Percentiles rank a stretch among this genome's conserved stretches.
phyloP scores from a whole-genome alignment of 768 basidiomycete genomes.

The Hemileccinum impolitum region DNA sequence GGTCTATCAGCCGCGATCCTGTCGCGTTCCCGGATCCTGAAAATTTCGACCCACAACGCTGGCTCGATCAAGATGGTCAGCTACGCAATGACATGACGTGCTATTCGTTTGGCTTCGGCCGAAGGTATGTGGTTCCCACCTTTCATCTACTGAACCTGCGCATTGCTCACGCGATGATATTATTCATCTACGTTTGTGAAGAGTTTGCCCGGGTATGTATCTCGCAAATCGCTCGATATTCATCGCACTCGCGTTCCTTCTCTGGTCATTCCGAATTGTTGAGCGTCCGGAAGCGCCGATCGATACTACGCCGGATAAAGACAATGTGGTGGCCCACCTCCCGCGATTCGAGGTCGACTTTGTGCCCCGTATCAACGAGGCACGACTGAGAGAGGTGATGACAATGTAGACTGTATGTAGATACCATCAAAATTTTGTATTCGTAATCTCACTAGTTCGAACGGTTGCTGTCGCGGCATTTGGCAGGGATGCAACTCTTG shows the following conservation, averaged over 20 bases:
- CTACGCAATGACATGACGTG: conserved; percentile 45
- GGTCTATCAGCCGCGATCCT: conserved; percentile 56
- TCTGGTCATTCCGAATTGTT: conserved; percentile 59
- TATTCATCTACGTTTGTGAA: conserved; percentile 4
- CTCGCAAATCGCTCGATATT: conserved; percentile 52
- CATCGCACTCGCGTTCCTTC: conserved; percentile 53
- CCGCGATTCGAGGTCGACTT: conserved; percentile 54
- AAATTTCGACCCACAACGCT: conserved; percentile 53
- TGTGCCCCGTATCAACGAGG: conserved; percentile 37
- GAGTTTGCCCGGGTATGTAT: conserved; percentile 62
- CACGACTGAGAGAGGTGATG: conserved; percentile 17
- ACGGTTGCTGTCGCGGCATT: too few species aligned
- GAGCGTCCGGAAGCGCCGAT: conserved; percentile 48
- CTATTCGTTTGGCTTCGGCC: conserved; percentile 54
- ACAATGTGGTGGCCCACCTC: conserved; percentile 55
- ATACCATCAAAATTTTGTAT: neutral
- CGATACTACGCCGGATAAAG: conserved; percentile 49
- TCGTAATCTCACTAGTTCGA: neutral
- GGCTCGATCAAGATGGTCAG: conserved; percentile 43
- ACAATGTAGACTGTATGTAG: neutral
- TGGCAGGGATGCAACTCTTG: too few species aligned
- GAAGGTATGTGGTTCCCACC: conserved; percentile 22
- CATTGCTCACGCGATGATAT: too few species aligned
- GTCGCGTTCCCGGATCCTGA: conserved; percentile 55
- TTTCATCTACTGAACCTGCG: too few species aligned